Evolutionary conservation across 257 asterid species (phyloP).

Genomic region (Misopates orontium): DNA sequence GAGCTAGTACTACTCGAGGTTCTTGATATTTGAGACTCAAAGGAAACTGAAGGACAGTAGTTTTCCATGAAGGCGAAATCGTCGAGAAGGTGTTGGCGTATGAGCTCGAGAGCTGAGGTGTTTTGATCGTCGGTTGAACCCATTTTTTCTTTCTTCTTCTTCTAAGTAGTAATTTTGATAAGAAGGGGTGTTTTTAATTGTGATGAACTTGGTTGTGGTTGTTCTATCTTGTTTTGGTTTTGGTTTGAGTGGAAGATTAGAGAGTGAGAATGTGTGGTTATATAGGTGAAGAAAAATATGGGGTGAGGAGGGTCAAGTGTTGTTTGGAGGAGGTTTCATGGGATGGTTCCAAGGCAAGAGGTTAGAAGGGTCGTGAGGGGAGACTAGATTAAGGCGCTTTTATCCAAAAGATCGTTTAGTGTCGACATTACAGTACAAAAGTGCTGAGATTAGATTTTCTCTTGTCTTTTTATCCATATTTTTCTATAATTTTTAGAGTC

Average conservation of each 20-base stretch:
- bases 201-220: background rate
- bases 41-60: conserved; percentile 30
- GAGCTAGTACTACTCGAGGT: conserved; percentile 44
- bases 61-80: conserved; percentile 53
- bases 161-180: no score
- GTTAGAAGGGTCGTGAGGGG: conserved; percentile 31
- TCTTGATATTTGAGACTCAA: conserved; percentile 38
- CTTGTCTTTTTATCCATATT: background rate
- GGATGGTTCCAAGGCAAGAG: conserved; percentile 41
- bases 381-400: no score
- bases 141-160: conserved; percentile 30
- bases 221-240: background rate
- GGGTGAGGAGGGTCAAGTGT: no score
- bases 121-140: conserved; percentile 36
- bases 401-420: no score
- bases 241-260: conserved; percentile 43
- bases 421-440: no score
- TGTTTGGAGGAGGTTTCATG: conserved; percentile 30
- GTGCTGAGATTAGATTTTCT: background rate
- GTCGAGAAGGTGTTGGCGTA: conserved; percentile 76
- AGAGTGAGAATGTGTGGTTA: conserved; percentile 39
- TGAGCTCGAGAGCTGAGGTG: conserved; percentile 58
- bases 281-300: conserved; percentile 30
- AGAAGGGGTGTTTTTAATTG: background rate
- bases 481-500: no score